phyloP scores from a whole-genome alignment of 352 stramenopile species.

The Elongisporangium senticosum region DNA sequence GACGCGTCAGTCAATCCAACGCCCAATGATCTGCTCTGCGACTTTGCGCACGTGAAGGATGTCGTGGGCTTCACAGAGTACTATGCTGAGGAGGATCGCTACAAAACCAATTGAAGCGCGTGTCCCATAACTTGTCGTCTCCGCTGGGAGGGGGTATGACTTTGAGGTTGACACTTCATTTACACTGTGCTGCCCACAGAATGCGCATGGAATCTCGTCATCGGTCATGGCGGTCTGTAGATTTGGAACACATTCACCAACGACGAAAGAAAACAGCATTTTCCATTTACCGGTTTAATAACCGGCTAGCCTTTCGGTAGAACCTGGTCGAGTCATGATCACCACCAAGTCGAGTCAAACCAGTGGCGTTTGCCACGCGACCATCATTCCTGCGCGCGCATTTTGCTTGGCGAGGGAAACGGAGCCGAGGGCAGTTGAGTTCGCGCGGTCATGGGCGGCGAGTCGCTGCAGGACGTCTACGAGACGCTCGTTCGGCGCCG shows the following conservation, averaged over 20 bases:
- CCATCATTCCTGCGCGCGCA: neutral
- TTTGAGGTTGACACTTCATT: too few species aligned
- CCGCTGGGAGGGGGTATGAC: too few species aligned
- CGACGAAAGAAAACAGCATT: too few species aligned
- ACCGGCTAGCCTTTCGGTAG: too few species aligned
- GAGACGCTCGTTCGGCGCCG: slow-evolving; percentile 35
- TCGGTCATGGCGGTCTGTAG: too few species aligned
- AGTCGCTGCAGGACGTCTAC: slow-evolving; percentile 15
- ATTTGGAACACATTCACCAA: too few species aligned
- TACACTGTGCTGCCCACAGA: too few species aligned
- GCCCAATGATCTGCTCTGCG: slow-evolving; percentile 68
- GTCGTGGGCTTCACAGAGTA: slow-evolving; percentile 93
- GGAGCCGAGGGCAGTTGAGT: neutral
- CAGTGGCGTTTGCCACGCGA: neutral
- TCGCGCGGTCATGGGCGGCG: neutral
- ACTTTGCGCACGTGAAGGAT: slow-evolving; percentile 89
- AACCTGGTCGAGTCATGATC: too few species aligned
- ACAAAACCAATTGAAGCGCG: slow-evolving; percentile 18
- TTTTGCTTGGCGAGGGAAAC: neutral
- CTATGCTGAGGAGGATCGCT: slow-evolving; percentile 76
- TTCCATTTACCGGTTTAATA: too few species aligned
- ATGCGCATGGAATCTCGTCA: too few species aligned
- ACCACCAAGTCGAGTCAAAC: neutral
- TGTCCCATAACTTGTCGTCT: too few species aligned
- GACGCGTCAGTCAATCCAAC: slow-evolving; percentile 17